Conservation (phyloP, 1,284 basidiomycete genomes). For the Trichosporon sp. region DNA sequence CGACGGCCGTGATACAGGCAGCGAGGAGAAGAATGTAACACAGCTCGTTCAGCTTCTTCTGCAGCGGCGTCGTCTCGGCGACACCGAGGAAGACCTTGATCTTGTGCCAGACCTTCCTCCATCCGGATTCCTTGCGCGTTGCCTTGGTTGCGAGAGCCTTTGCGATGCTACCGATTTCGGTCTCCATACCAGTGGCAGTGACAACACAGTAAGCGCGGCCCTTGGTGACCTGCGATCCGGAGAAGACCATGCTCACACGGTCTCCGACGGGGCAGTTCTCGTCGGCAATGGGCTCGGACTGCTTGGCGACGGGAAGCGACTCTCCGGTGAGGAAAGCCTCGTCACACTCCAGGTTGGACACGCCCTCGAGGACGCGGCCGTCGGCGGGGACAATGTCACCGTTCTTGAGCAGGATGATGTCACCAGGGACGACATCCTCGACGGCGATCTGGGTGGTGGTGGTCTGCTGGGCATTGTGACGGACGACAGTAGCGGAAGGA, state of each 20-base stretch:
- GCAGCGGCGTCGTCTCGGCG: conserved; percentile 56
- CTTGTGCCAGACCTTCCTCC: conserved; percentile 41
- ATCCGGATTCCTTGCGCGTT: conserved; percentile 39
- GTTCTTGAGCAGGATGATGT: conserved; percentile 56
- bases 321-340: conserved; percentile 67
- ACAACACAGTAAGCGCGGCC: conserved; percentile 59
- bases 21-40: conserved; percentile 58
- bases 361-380: conserved; percentile 50
- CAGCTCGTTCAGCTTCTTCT: conserved; percentile 58
- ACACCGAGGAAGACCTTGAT: conserved; percentile 48
- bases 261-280: conserved; percentile 53
- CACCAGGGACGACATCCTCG: conserved; percentile 60
- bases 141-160: conserved; percentile 49
- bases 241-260: conserved; percentile 50
- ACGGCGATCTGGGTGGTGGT: conserved; percentile 53
- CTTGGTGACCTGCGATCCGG: conserved; percentile 61
- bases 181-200: conserved; percentile 61
- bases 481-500: conserved; percentile 59
- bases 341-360: conserved; percentile 56
- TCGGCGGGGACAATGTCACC: conserved; percentile 62
- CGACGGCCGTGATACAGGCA: conserved; percentile 56
- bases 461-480: conserved; percentile 30
- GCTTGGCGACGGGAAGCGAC: conserved; percentile 62
- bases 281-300: conserved; percentile 48
- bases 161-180: conserved; percentile 61